Conservation (phyloP, 2,329 filamentous ascomycete genomes). For the Calonectria pseudoturangicola region DNA sequence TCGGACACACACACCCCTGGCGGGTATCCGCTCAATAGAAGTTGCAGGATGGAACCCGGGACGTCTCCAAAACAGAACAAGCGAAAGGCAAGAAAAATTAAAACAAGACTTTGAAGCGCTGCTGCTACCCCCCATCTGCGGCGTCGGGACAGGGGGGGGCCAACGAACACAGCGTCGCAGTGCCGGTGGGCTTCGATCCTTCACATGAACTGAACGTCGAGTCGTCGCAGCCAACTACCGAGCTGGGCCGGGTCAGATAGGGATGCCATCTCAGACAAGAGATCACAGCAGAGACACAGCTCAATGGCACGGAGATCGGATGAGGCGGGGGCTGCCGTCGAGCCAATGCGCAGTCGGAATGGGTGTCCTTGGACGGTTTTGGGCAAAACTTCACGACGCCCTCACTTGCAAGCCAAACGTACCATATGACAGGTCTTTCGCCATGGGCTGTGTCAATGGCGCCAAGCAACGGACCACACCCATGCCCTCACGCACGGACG, state of each 20-base stretch:
- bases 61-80: conserved; percentile 7
- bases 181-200: conserved; percentile 27
- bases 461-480: conserved; percentile 43
- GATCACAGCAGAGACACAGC: neutral
- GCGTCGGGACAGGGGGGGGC: conserved; percentile 3
- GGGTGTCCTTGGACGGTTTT: neutral
- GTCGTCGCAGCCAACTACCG: conserved; percentile 32
- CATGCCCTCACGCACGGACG: conserved; percentile 49
- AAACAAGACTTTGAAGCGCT: conserved; percentile 5
- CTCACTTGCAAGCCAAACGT: neutral
- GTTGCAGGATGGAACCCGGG: conserved; percentile 28
- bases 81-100: conserved; percentile 26
- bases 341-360: neutral
- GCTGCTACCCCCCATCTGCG: neutral
- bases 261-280: neutral
- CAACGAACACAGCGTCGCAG: conserved; percentile 34
- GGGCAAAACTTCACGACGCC: neutral
- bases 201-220: conserved; percentile 28
- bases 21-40: conserved; percentile 32
- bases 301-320: conserved; percentile 13
- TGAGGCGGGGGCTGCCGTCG: conserved; percentile 2
- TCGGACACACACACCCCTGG: conserved; percentile 21
- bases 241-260: conserved; percentile 1
- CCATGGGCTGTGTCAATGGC: conserved; percentile 46
- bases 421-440: conserved; percentile 49